Base-by-base conservation (phyloP, 176 grass and related monocot genomes). In the Hyparrhenia diplandra region DNA sequence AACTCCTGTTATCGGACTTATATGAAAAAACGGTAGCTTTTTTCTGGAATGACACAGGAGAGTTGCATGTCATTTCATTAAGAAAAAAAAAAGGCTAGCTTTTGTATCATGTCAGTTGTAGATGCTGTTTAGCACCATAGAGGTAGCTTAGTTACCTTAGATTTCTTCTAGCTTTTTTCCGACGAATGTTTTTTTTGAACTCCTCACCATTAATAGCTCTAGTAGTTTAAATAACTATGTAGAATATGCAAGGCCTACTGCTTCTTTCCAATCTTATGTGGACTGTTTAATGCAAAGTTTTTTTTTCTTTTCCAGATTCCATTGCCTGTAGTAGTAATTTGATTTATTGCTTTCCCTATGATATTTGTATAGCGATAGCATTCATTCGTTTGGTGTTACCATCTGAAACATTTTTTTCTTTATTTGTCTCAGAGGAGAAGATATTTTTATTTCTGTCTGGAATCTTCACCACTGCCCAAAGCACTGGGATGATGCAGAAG, bases 371-470 rank as follows among this genome's bases (percentile, higher is more conserved):
- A 21, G 1, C 64, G 24, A n/a, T 75, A 54, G 9, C 27, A 14
- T 47, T 60, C 25, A 23, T 62, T 41, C 5, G 9, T 64, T 52
- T 40, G 2, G 10, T 25, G 46, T 62, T 63, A 61, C 39, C 13
- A 13, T 76, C 49, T 77, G 30, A 76, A 41, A 68, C 27, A 13
- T 42, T 13, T 24, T 32, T 41, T 21, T 46, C 24, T 20, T 45
- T 69, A 25, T 67, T 64, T 57, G 31, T 51, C 68, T 49, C 37
- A 98, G 95, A 73, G 95, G 86, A 72, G 92, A 98, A 85, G 95
- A 98, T 20, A 98, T 95, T 86, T 98, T 98, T 72, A 98, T 98
- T 88, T 98, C 92, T 18, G 32, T 95, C 30, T 98, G 95, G 95
- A 98, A 98, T 60, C 86, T 98, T 80, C 95, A 95, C 79, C 92